Evolutionary conservation across 208 protist species (phyloP).

Genomic region (Endotrypanum monterogeii): DNA sequence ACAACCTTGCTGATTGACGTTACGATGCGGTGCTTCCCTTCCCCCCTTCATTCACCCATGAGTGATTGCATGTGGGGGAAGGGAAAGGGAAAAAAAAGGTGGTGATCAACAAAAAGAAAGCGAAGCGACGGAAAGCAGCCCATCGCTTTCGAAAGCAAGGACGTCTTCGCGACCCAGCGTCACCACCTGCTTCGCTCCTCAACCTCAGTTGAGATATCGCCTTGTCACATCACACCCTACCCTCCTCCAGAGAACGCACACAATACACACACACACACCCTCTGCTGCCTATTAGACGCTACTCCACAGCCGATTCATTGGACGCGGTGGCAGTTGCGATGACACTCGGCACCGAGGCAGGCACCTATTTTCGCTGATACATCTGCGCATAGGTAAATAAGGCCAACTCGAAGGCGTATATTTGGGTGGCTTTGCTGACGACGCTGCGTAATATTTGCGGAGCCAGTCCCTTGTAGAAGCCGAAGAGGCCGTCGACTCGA

Average conservation of each 20-base stretch:
- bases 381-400: slow-evolving; percentile 76
- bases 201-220: neutral
- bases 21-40: neutral
- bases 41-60: neutral
- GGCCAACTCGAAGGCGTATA: slow-evolving; percentile 87
- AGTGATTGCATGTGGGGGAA: neutral
- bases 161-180: neutral
- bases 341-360: slow-evolving; percentile 10
- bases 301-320: neutral
- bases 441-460: slow-evolving; percentile 85
- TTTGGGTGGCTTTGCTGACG: slow-evolving; percentile 86
- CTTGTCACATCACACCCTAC: neutral
- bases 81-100: neutral
- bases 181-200: neutral
- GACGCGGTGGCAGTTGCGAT: slow-evolving; percentile 20
- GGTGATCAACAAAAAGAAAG: neutral
- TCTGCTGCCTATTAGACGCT: neutral
- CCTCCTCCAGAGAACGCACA: neutral
- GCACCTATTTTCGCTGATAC: slow-evolving; percentile 11
- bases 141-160: neutral
- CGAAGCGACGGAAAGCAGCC: neutral
- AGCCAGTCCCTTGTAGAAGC: slow-evolving; percentile 90
- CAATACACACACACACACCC: neutral
- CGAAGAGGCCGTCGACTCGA: slow-evolving; percentile 62
- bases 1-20: neutral